Conservation (phyloP, 129 eudicot species). For the Logfia minima region DNA sequence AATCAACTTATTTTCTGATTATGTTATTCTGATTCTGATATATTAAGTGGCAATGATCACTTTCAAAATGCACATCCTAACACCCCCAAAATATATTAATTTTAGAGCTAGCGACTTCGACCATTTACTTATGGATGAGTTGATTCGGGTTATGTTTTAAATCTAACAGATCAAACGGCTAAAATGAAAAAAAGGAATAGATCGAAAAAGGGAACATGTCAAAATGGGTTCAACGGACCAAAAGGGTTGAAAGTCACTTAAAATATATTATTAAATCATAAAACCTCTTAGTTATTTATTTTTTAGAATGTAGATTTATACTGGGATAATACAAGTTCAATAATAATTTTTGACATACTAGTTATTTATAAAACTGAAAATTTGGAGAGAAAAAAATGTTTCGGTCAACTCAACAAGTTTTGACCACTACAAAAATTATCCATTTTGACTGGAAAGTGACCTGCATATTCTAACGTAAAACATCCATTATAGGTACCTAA, state of each 20-base stretch:
- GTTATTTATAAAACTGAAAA: not conserved
- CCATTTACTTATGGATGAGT: too few species aligned
- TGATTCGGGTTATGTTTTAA: not conserved
- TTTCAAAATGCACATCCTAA: too few species aligned
- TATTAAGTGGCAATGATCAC: not conserved
- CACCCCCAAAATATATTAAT: too few species aligned
- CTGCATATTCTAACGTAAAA: not conserved
- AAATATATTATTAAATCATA: not conserved
- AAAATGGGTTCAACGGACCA: not conserved
- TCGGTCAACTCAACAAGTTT: not conserved
- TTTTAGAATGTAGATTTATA: not conserved
- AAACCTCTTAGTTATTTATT: not conserved
- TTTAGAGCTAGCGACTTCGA: too few species aligned
- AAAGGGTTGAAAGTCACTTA: not conserved
- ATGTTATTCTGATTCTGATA: not conserved
- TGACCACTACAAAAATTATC: not conserved
- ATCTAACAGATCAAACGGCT: not conserved
- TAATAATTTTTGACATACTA: not conserved
- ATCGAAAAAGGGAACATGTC: too few species aligned
- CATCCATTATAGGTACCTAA: conserved; percentile 51
- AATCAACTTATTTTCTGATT: not conserved
- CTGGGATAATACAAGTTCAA: not conserved
- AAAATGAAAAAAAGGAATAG: not conserved
- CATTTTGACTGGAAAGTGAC: not conserved
- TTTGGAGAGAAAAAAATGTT: not conserved